Evolutionary conservation across 2,329 filamentous ascomycete genomes (phyloP).

Genomic region (Emmonsiellopsis sp.): DNA sequence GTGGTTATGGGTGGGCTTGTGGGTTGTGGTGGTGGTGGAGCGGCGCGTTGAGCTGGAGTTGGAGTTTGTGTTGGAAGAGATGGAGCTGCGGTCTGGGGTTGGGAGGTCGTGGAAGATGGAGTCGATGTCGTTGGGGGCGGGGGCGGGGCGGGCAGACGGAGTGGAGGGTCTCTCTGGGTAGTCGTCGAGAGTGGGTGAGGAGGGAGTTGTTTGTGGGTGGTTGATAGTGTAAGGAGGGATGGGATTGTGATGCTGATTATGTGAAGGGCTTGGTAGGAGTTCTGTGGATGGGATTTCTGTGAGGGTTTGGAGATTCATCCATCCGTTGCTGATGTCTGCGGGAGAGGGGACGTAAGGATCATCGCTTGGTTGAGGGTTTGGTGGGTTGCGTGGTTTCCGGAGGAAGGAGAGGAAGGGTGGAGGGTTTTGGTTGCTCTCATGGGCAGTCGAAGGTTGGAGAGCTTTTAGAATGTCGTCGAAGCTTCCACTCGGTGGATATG

Average conservation of each 20-base stretch:
- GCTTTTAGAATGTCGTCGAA: neutral
- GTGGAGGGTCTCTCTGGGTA: neutral
- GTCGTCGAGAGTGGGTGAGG: neutral
- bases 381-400: neutral
- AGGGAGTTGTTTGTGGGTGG: neutral
- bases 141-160: neutral
- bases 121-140: constrained; percentile 27
- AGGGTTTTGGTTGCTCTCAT: neutral
- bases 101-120: constrained; percentile 38
- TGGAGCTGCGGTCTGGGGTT: constrained; percentile 33
- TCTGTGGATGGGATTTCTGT: constrained; percentile 1
- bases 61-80: constrained; percentile 13
- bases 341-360: neutral
- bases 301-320: constrained; percentile 2
- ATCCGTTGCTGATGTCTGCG: neutral
- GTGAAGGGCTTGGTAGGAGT: too few relatives aligned
- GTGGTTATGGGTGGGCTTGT: neutral
- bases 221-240: too few relatives aligned
- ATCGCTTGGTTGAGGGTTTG: too few relatives aligned
- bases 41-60: constrained; percentile 38
- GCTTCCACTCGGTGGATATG: neutral
- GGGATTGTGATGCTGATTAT: too few relatives aligned
- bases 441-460: too few relatives aligned
- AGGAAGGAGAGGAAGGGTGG: neutral
- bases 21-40: neutral